Evolutionary conservation across 1,139 yeast species (phyloP), one percentile per base, ranked within the genome.

Genomic region (Wickerhamomyces sp.): DNA sequence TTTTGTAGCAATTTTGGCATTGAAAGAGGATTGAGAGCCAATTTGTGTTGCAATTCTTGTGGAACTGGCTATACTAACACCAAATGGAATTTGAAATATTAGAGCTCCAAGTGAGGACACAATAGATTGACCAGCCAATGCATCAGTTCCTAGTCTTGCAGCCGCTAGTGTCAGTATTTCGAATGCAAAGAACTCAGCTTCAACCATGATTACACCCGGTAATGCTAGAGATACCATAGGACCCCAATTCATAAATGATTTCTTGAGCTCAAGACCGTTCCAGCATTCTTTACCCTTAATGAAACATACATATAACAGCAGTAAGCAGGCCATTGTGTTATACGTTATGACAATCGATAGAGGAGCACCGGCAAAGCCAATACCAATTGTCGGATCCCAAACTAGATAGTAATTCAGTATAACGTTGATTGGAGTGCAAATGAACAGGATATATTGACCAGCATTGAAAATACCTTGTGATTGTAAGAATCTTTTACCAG

Each of bases 231-330:
- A 51, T 33, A 60, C 50, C 62, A 65, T 61, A 10, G 64, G 59
- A 1, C 54, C 46, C 70, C 70, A 66, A 37, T 62, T 57, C 7
- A 55, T 46, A 37, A 58, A 58, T 5, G 54, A 45, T 33, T 55
- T 49, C 30, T 46, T 46, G 20, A 60, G 40, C 17, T 70, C 58
- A 14, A 64, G 49, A 10, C 63, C 64, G 19, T 55, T 58, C 68
- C 70, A 67, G 41, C 72, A 67, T 36, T 61, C 68, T 45, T 66
- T 61, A 4, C 84, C 84, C 37, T 69, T 63, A 40, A 55, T 45
- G 20, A 61, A 53, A 7, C 44, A 33, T 13, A 60, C 60, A 44
- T 63, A 64, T 1, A 44, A 44, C 18, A 63, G 45, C 15, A 67
- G 47, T 13, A 60, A 31, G 5, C 54, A 16, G 12, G 69, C 63